These are phyloP conservation scores for Coemansia sp. DNA, from an alignment of 192 early-diverging fungal genomes.

Conservation along the genomic window DNA sequence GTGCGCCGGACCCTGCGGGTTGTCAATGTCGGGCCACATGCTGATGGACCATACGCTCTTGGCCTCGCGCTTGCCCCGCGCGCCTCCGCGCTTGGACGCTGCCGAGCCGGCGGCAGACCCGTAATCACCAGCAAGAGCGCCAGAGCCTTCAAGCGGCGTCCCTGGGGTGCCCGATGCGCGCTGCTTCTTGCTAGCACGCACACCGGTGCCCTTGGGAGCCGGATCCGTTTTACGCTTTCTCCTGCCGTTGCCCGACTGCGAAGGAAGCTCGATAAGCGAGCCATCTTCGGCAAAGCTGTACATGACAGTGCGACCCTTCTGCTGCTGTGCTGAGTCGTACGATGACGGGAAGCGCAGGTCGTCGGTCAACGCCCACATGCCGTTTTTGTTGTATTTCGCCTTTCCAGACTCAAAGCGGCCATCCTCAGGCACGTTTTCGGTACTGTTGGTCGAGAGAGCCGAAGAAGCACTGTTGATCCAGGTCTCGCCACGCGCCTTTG, in stretches of 20 bases:
- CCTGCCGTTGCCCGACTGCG: conserved; percentile 38
- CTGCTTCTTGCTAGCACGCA: conserved; percentile 34
- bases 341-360: conserved; percentile 55
- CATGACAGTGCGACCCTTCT: conserved; percentile 52
- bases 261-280: conserved; percentile 51
- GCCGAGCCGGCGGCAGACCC: conserved; percentile 6
- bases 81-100: conserved; percentile 21
- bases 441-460: conserved; percentile 61
- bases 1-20: conserved; percentile 57
- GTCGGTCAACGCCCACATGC: conserved; percentile 59
- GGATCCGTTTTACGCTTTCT: conserved; percentile 48
- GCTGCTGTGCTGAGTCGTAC: conserved; percentile 57
- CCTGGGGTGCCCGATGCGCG: conserved; percentile 14
- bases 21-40: conserved; percentile 74
- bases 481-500: conserved; percentile 59
- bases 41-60: conserved; percentile 46
- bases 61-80: conserved; percentile 36
- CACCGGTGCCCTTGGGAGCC: conserved; percentile 7
- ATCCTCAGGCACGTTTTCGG: conserved; percentile 57
- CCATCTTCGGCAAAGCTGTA: conserved; percentile 56
- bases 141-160: conserved; percentile 7
- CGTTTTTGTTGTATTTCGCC: conserved; percentile 59
- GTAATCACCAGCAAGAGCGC: background rate
- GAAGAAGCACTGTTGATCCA: conserved; percentile 68
- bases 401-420: conserved; percentile 60